Evolutionary conservation across 768 basidiomycete species (phyloP), one percentile per base, ranked within the genome.

Genomic region (Agrocybe chaxingu): DNA sequence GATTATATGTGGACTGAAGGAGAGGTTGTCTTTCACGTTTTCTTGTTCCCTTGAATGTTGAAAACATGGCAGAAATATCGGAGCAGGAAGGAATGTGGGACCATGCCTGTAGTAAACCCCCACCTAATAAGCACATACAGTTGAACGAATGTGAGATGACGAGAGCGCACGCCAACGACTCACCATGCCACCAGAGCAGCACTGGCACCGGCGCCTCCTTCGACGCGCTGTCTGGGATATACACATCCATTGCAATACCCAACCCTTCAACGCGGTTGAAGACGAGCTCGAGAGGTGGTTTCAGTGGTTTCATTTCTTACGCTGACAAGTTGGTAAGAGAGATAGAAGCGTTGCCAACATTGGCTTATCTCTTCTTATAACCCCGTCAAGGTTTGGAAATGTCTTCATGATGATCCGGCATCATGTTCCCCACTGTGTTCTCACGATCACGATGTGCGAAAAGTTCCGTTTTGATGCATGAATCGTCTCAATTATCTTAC

Each of bases 131-230:
- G 33, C n/a, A n/a, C 8, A 12, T 11, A 35, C 33, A 35, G 11
- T 40, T 10, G 19, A 30, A 42, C 10, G 4, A 31, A 16, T 19
- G 24, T 31, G 2, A 19, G 18, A 36, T 16, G 43, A n/a, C 13
- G 42, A 32, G 12, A 31, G 11, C 7, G 16, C 18, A n/a, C 1
- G 5, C 24, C 24, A 16, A 16, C 7, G 11, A 54, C 58, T 48
- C 33, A 65, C 70, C 70, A 52, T 71, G 70, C 69, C 68, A 72
- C 70, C 70, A 71, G 13, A 68, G 45, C 13, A 69, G 44, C 11
- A 70, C 54, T 0, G 70, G 69, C 2, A 51, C 67, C 31, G 63
- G 65, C n/a, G 50, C 55, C 16, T 57, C 56, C 50, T 59, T 57
- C 2, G 65, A 65, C 7, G 67, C 67, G 8, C 39, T 56, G 16